These are phyloP conservation scores for Aspergillus japonicus DNA, from an alignment of 2,329 filamentous ascomycete species.

Conservation along the genomic window DNA sequence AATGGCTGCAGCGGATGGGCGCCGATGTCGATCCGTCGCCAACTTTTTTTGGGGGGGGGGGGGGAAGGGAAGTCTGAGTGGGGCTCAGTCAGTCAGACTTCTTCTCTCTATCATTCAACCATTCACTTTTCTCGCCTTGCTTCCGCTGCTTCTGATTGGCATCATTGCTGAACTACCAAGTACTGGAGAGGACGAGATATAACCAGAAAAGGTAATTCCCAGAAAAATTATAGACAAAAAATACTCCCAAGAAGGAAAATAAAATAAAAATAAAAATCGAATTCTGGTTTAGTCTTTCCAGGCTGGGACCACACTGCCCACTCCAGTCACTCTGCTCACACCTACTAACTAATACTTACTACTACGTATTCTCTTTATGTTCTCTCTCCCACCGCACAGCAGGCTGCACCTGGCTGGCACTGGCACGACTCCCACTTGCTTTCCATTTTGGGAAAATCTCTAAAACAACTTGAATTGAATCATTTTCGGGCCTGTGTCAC, in stretches of 20 bases:
- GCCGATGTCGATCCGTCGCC: constrained; percentile 37
- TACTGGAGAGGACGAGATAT: too few species aligned
- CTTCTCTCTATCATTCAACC: too few species aligned
- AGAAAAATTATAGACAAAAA: neutral
- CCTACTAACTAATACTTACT: neutral
- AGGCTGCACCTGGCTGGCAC: too few species aligned
- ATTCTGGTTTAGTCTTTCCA: constrained; percentile 2
- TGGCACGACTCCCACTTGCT: neutral
- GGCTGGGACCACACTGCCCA: neutral
- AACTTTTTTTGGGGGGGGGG: constrained; percentile 15
- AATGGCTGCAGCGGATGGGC: constrained; percentile 33
- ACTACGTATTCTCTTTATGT: constrained; percentile 1
- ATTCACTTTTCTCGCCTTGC: constrained; percentile 25
- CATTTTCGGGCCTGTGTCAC: constrained; percentile 23
- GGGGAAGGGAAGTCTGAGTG: too few species aligned
- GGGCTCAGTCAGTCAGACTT: too few species aligned
- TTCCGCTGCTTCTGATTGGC: constrained; percentile 31
- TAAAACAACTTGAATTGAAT: constrained; percentile 10
- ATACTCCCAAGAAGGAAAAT: neutral
- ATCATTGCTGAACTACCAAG: neutral
- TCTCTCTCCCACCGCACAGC: constrained; percentile 6
- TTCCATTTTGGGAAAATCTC: constrained; percentile 15
- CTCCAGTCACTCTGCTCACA: neutral
- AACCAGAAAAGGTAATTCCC: neutral
- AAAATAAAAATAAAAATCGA: neutral